These are phyloP conservation scores for Nakazawaea wyomingensis DNA, from an alignment of 805 yeast genomes.

Conservation along the genomic window DNA sequence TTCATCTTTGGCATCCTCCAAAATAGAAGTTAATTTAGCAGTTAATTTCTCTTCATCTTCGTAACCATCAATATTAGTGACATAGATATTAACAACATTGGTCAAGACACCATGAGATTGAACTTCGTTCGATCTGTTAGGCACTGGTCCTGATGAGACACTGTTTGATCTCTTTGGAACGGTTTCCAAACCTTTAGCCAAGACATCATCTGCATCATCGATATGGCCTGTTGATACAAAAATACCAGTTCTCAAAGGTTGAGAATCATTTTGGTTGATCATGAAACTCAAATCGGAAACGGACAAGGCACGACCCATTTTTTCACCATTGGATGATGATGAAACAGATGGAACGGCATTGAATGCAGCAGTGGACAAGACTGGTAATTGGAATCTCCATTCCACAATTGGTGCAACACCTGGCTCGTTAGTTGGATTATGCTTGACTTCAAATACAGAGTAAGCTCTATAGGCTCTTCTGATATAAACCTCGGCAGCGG, in stretches of 20 bases:
- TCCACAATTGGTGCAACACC: conserved; percentile 63
- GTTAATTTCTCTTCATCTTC: conserved; percentile 65
- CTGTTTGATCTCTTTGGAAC: conserved; percentile 44
- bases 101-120: conserved; percentile 36
- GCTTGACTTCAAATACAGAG: conserved; percentile 71
- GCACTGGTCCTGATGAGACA: conserved; percentile 40
- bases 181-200: conserved; percentile 68
- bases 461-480: conserved; percentile 97
- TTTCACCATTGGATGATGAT: conserved; percentile 21
- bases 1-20: conserved; percentile 66
- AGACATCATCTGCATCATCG: conserved; percentile 84
- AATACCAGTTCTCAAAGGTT: conserved; percentile 78
- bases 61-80: conserved; percentile 71
- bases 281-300: conserved; percentile 88
- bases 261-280: conserved; percentile 61
- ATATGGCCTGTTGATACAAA: conserved; percentile 75
- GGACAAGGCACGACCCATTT: conserved; percentile 81
- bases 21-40: conserved; percentile 54
- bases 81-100: conserved; percentile 79
- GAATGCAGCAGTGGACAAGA: conserved; percentile 64
- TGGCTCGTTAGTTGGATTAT: conserved; percentile 44
- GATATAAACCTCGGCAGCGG: conserved; percentile 95
- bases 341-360: conserved; percentile 55
- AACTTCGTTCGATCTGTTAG: conserved; percentile 33
- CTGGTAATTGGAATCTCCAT: conserved; percentile 86